These are phyloP conservation scores for Solanum sitiens DNA, from an alignment of 257 asterid species.

Conservation along the genomic window DNA sequence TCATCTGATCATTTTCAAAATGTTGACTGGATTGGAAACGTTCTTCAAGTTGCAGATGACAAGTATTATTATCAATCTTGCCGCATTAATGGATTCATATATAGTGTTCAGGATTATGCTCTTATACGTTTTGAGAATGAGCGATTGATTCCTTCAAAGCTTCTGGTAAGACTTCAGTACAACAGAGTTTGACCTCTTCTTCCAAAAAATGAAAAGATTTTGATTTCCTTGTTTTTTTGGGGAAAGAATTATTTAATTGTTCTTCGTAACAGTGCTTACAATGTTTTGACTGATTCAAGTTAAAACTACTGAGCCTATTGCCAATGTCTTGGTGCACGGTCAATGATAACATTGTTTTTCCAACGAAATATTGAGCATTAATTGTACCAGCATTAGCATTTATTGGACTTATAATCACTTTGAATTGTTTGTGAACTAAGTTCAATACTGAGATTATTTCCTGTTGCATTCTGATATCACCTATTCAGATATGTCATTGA, in stretches of 20 bases:
- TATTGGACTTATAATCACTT: not conserved
- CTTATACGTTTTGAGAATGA: slow-evolving; percentile 44
- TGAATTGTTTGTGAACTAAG: not conserved
- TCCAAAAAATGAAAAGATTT: not conserved
- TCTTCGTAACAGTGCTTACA: not conserved
- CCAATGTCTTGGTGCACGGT: not conserved
- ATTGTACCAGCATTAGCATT: not conserved
- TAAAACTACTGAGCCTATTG: not conserved
- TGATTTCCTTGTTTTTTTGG: not conserved
- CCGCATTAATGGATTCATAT: slow-evolving; percentile 52
- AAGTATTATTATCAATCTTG: slow-evolving; percentile 56
- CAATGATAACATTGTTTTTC: not conserved
- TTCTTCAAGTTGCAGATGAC: slow-evolving; percentile 43
- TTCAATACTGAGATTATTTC: not conserved
- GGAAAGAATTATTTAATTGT: not conserved
- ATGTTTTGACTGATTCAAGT: not conserved
- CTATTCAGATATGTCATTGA: not conserved
- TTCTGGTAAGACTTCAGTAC: slow-evolving; percentile 52
- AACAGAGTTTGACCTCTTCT: not conserved
- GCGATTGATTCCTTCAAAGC: slow-evolving; percentile 60
- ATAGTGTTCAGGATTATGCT: slow-evolving; percentile 49
- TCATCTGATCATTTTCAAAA: slow-evolving; percentile 24
- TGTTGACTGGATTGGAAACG: slow-evolving; percentile 70
- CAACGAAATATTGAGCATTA: not conserved
- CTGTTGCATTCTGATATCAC: not conserved